Evolutionary conservation across 257 asterid genomes (phyloP), one percentile per base, ranked within the genome.

Genomic region (Rehmannia glutinosa): DNA sequence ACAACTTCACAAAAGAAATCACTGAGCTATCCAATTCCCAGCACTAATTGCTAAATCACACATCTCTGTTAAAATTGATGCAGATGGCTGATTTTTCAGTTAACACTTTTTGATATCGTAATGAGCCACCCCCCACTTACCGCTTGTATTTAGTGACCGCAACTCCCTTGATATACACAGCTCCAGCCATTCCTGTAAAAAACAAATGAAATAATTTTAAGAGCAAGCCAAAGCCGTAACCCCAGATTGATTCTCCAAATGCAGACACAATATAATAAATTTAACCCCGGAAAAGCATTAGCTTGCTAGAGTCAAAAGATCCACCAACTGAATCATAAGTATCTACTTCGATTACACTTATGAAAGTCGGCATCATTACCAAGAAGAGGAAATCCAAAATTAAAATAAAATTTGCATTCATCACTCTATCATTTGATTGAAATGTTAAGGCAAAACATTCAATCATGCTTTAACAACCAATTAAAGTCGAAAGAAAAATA

Each of bases 101-200:
- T 35, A 71, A 23, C 45, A 45, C 45, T 25, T 45, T 6, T 13
- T 39, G 15, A n/a, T 58, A 13, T 53, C 32, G 28, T 45, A 21
- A 52, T 50, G 47, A 63, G 60, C 62, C 47, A 64, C 25, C 38
- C 59, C 39, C 71, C 36, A 68, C 80, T 75, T 69, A 85, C 99
- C 97, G 80, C 78, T 88, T 91, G 73, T 94, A 94, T 62, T 88
- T 91, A 49, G 99, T 88, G 71, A 94, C 86, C 1, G 91, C 99
- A 72, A 94, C 90, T 74, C 99, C 99, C 73, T 94, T 94, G 68
- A 94, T 88, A 66, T 91, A 88, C 54, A 94, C 80, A 63, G 99
- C 99, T 71, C 99, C 99, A n/a, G 99, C 79, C 99, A 94, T 94
- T 45, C 99, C 99, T 94, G 72, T 42, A 68, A 56, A 53, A 39